phyloP scores from a whole-genome alignment of 2,329 filamentous ascomycete species.

The Exophiala sp. region DNA sequence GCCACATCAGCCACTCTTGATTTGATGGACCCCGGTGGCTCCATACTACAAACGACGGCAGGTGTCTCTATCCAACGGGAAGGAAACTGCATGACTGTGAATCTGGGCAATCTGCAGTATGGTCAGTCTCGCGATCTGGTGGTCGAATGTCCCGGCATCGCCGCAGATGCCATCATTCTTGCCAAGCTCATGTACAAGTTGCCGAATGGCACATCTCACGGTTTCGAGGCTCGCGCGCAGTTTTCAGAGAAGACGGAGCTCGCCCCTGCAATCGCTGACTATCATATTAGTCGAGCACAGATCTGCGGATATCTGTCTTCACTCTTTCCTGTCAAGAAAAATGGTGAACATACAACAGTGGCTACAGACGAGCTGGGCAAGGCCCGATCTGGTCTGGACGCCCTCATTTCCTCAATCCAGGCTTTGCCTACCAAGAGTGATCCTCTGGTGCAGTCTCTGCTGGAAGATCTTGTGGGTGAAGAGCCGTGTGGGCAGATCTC shows the following conservation, averaged over 20 bases:
- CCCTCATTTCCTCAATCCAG: slow-evolving; percentile 7
- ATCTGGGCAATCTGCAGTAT: slow-evolving; percentile 50
- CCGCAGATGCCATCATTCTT: slow-evolving; percentile 31
- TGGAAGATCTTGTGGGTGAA: slow-evolving; percentile 45
- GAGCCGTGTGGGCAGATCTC: slow-evolving; percentile 32
- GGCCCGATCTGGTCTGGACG: slow-evolving; percentile 2
- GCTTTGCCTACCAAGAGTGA: slow-evolving; percentile 3
- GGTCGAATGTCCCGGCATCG: slow-evolving; percentile 31
- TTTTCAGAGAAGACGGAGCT: slow-evolving; percentile 9
- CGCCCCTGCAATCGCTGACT: slow-evolving; percentile 34
- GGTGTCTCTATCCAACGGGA: not conserved
- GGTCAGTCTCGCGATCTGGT: slow-evolving; percentile 56
- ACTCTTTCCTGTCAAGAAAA: slow-evolving; percentile 38
- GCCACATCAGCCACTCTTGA: slow-evolving; percentile 45
- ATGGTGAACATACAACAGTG: slow-evolving; percentile 36
- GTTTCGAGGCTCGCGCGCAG: not conserved
- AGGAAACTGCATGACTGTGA: slow-evolving; percentile 14
- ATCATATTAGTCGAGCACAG: slow-evolving; percentile 48
- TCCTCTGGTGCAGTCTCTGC: slow-evolving; percentile 32
- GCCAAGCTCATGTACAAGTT: slow-evolving; percentile 25
- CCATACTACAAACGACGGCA: not conserved
- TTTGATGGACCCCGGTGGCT: slow-evolving; percentile 29
- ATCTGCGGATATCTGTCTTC: slow-evolving; percentile 48
- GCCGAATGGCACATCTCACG: slow-evolving; percentile 8
- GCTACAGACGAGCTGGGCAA: not conserved